These are phyloP conservation scores for Hymenoscyphus repandus DNA, from an alignment of 2,329 filamentous ascomycete species.

Conservation along the genomic window DNA sequence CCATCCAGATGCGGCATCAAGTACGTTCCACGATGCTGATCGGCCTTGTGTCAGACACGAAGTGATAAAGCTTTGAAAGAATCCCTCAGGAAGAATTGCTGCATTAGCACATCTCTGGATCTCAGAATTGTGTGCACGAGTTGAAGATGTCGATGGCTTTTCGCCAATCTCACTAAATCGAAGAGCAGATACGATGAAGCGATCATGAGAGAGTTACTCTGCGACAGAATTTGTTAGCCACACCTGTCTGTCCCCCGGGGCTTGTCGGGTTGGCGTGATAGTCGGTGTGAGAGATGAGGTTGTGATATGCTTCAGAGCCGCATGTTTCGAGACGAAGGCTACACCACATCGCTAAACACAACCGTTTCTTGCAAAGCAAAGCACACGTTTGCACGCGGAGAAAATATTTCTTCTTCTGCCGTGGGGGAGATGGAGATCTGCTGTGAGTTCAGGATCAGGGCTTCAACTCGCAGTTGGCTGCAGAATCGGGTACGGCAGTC, in stretches of 20 bases:
- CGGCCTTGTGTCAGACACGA: too few species aligned
- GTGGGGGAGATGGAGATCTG: background rate
- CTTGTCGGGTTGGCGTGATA: background rate
- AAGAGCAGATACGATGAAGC: background rate
- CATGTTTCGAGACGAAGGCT: background rate
- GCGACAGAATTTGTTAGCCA: background rate
- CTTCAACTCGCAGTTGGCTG: background rate
- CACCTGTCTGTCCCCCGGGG: background rate
- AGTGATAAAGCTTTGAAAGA: background rate
- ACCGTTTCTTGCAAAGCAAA: too few species aligned
- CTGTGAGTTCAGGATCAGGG: background rate
- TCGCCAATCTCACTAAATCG: slow-evolving; percentile 1
- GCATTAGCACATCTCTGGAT: background rate
- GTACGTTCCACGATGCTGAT: background rate
- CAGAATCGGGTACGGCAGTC: background rate
- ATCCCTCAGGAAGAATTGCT: too few species aligned
- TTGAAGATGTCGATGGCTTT: background rate
- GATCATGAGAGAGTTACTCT: background rate
- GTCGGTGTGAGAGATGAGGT: too few species aligned
- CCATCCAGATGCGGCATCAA: background rate
- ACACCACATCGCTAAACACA: background rate
- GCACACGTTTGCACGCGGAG: background rate
- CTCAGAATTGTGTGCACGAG: background rate
- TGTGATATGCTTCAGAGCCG: background rate
- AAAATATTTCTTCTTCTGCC: background rate